Base-by-base conservation (phyloP, 2,329 filamentous ascomycete genomes). In the Cercospora canescens region DNA sequence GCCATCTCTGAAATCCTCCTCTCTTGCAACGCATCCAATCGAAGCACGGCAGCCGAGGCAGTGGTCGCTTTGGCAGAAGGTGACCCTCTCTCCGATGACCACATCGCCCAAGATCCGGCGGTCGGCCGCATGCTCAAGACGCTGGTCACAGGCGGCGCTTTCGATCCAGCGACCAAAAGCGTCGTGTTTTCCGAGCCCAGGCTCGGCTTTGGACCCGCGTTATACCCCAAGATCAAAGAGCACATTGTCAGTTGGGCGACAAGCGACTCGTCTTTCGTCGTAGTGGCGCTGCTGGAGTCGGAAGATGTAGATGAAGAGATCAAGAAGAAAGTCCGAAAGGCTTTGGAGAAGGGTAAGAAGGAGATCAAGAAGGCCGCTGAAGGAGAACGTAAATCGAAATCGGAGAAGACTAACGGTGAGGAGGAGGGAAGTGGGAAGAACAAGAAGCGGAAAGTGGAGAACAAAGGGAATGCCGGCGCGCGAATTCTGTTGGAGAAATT, bases 101-200 rank as follows among this genome's bases (percentile, higher is more conserved):
- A 93, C 75, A 83, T 91, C 63, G 86, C 88, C 28, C 82, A 86
- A 73, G 85, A 86, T 39, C 76, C 88, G 0, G 85, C 84, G 72
- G 91, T 88, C 45, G 93, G 92, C 16, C 90, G 93, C 66, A 91
- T 97, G 89, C 86, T 98, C 74, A 97, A 97, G 82, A 91, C 91
- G 0, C 86, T 99, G 7, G 93, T 97, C 26, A 90, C 93, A 62
- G 95, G 95, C 48, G 95, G 96, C 28, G 89, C 88, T 65, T 99
- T 91, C 76, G 93, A 98, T 79, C 87, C 88, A 67, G 85, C 85
- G 50, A 85, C 87, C 2, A 93, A 93, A 79, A 88, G 75, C 60
- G 79, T 95, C 52, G 86, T 91, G 73, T 87, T 88, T 24, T 85
- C 91, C 2, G 88, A 93, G 57, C 93, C 93, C 16, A 86, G 91